Conservation (phyloP, 345 rosid genomes). For the Arabidopsis arenosa region DNA sequence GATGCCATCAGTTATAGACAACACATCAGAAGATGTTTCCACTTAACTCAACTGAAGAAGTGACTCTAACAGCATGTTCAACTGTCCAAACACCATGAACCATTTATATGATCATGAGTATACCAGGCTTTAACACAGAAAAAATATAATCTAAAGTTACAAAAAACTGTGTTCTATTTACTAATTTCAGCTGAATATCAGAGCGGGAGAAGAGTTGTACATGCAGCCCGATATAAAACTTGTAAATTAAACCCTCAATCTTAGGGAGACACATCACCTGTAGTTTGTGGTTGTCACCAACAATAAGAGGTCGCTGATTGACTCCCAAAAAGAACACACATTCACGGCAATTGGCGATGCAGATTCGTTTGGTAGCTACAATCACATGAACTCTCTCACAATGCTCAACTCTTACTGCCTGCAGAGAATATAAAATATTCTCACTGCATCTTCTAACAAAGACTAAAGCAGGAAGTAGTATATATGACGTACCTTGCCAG, state of each 20-base stretch:
- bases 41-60: constrained; percentile 4
- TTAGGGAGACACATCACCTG: constrained; percentile 61
- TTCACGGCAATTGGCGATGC: constrained; percentile 97
- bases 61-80: constrained; percentile 2
- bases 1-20: constrained; percentile 30
- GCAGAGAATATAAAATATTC: constrained; percentile 40
- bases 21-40: constrained; percentile 15
- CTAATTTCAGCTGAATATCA: constrained; percentile 13
- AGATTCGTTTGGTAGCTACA: constrained; percentile 82
- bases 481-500: constrained; percentile 73
- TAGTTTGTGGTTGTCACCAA: constrained; percentile 95
- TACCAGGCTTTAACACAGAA: constrained; percentile 3
- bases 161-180: not conserved
- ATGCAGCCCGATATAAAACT: constrained; percentile 4
- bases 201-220: constrained; percentile 4
- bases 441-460: constrained; percentile 10
- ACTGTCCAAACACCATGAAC: not conserved
- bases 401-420: constrained; percentile 96
- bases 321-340: constrained; percentile 96
- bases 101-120: not conserved
- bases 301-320: constrained; percentile 91
- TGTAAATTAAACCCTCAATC: constrained; percentile 2
- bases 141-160: not conserved
- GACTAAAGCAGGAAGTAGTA: constrained; percentile 19
- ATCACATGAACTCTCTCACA: constrained; percentile 99